These are phyloP conservation scores for Aspergillus bertholletiae DNA, from an alignment of 495 filamentous ascomycete species.

Conservation along the genomic window DNA sequence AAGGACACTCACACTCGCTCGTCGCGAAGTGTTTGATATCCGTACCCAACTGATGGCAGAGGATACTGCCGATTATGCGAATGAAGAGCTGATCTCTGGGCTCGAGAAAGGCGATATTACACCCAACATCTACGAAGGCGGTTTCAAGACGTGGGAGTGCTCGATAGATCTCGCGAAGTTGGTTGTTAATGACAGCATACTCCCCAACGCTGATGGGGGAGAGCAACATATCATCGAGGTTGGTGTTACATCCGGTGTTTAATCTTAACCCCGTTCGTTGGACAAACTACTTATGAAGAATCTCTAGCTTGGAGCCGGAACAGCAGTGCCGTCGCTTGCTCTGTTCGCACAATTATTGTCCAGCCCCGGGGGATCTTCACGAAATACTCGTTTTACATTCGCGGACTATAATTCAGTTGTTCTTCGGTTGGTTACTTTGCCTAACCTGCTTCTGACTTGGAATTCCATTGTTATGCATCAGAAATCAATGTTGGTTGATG, in stretches of 20 bases:
- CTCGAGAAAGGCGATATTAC: slow-evolving; percentile 81
- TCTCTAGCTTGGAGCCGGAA: slow-evolving; percentile 80
- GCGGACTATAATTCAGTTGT: slow-evolving; percentile 90
- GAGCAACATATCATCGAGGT: slow-evolving; percentile 73
- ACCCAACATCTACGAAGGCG: slow-evolving; percentile 91
- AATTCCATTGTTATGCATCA: slow-evolving; percentile 32
- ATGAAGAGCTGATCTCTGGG: slow-evolving; percentile 47
- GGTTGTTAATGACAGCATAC: slow-evolving; percentile 16
- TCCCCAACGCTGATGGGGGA: slow-evolving; percentile 23
- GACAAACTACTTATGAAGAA: neutral
- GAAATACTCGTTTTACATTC: slow-evolving; percentile 60
- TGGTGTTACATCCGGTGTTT: slow-evolving; percentile 18
- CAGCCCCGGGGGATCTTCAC: slow-evolving; percentile 19
- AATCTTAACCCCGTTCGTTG: neutral
- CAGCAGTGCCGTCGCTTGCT: slow-evolving; percentile 76
- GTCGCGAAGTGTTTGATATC: slow-evolving; percentile 90
- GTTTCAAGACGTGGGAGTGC: slow-evolving; percentile 99
- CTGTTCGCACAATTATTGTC: slow-evolving; percentile 68
- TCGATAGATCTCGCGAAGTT: slow-evolving; percentile 80
- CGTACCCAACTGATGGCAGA: slow-evolving; percentile 92
- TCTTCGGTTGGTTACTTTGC: slow-evolving; percentile 79
- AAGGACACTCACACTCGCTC: slow-evolving; percentile 53
- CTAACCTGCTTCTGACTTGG: slow-evolving; percentile 85
- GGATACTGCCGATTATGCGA: slow-evolving; percentile 49
- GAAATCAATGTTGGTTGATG: slow-evolving; percentile 6